Evolutionary conservation across 139 green algal species (phyloP).

Genomic region (Coelastrella sp.): DNA sequence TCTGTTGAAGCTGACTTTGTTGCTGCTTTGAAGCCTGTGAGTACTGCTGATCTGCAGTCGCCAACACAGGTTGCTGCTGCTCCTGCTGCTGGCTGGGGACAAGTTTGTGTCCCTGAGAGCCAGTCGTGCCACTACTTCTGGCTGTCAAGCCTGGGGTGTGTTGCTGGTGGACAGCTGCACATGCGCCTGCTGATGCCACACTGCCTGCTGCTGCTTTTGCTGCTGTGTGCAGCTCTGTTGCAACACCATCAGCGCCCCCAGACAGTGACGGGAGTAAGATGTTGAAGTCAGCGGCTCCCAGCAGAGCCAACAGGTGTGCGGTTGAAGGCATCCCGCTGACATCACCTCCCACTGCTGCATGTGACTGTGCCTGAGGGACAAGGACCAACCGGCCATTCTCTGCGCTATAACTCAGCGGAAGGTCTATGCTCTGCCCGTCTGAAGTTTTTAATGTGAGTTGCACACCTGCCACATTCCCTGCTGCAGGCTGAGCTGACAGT

Average conservation of each 20-base stretch:
- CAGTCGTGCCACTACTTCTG: no score
- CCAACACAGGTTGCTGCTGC: background rate
- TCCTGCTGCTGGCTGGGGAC: background rate
- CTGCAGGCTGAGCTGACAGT: background rate
- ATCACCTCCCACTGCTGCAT: background rate
- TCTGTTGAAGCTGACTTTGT: no score
- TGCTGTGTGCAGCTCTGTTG: background rate
- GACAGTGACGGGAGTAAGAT: background rate
- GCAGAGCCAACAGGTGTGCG: background rate
- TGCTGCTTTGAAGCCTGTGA: background rate
- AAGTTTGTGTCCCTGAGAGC: no score
- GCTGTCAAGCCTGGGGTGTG: no score
- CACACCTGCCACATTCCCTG: background rate
- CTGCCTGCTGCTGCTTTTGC: background rate
- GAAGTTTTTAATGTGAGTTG: background rate
- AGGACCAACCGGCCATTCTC: background rate
- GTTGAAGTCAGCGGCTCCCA: background rate
- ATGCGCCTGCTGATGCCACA: background rate
- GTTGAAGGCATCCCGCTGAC: background rate
- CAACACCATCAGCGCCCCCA: background rate
- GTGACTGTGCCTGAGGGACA: background rate
- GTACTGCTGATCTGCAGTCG: background rate
- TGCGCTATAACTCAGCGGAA: background rate
- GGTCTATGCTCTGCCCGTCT: constrained; percentile 24
- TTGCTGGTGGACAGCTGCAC: background rate